Base-by-base conservation (phyloP, 306 rosid species). In the Sindora glabra region DNA sequence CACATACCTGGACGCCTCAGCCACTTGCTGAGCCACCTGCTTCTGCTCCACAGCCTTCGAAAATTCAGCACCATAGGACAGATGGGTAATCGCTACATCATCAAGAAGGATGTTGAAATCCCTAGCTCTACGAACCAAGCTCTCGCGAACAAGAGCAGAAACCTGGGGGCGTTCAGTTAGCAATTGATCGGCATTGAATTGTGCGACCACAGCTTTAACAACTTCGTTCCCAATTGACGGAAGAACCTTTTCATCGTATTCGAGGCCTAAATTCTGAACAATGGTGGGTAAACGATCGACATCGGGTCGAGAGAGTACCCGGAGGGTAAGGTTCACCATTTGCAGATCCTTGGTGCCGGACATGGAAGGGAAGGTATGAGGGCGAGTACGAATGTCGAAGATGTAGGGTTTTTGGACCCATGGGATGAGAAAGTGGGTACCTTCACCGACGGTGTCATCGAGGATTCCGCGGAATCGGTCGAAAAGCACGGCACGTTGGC, bases 1-100 rank as follows among this genome's bases (percentile, higher is more conserved):
- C 3, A 92, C 86, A 17, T 83, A 92, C 69, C 86, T 92, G 3
- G 96, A 88, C 46, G 96, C 49, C 82, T 88, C 98, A 0, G 96
- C 98, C 79, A 88, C 98, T 72, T 92, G 96, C 74, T 92, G 96
- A 0, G 96, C 96, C 66, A 92, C 96, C 79, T 92, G 98, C 78
- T 92, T 88, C 81, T 84, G 89, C 77, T 89, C 95, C 8, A 89
- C 94, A 3, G 97, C 97, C 48, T 87, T 76, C 0, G 97, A 89
- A 64, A 89, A 89, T 39, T 89, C 92, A 14, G 19, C 29, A 0
- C 95, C 85, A 34, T 86, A 89, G 7, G 97, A 89, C 18, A 89
- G 56, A 58, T 89, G 97, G 6, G 97, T 89, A 17, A 86, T 89
- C 1, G 96, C 96, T 6, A 92, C 98, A 15, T 92, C 98, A 13